Evolutionary conservation across 1,284 basidiomycete species (phyloP).

Genomic region (Papiliotrema flavescens): DNA sequence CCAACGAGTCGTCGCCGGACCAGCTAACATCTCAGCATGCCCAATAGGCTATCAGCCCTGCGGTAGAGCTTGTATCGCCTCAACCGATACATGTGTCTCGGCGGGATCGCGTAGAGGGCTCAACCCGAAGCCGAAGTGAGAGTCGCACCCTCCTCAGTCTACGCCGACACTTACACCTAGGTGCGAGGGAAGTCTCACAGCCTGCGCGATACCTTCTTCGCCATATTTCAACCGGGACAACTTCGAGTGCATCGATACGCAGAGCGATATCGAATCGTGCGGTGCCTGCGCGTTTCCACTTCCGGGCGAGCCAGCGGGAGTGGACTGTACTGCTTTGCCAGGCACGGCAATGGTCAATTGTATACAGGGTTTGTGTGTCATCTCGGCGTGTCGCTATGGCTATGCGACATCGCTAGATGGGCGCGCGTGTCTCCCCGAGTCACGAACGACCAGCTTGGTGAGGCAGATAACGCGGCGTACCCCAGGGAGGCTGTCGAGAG

Average conservation of each 20-base stretch:
- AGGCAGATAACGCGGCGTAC: no score
- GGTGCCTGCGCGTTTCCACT: slow-evolving; percentile 8
- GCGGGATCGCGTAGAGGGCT: not conserved
- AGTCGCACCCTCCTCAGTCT: not conserved
- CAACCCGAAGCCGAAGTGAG: not conserved
- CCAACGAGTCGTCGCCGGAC: not conserved
- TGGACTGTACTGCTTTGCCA: slow-evolving; percentile 56
- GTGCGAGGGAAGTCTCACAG: slow-evolving; percentile 1
- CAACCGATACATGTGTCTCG: slow-evolving; percentile 2
- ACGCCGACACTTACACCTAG: no score
- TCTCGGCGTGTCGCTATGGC: slow-evolving; percentile 53
- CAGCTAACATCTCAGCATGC: not conserved
- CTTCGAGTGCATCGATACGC: slow-evolving; percentile 9
- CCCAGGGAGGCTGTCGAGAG: no score
- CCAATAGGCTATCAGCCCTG: slow-evolving; percentile 1
- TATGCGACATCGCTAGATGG: slow-evolving; percentile 13
- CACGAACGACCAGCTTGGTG: no score
- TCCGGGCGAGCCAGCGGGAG: slow-evolving; percentile 24
- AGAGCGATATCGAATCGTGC: slow-evolving; percentile 7
- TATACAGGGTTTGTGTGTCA: slow-evolving; percentile 51
- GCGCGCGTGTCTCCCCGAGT: no score
- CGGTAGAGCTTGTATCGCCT: slow-evolving; percentile 7
- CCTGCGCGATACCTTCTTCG: slow-evolving; percentile 10
- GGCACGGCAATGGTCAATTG: slow-evolving; percentile 57
- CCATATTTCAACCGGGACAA: slow-evolving; percentile 1